Conservation (phyloP, 345 rosid genomes). For the Aurinia saxatilis region DNA sequence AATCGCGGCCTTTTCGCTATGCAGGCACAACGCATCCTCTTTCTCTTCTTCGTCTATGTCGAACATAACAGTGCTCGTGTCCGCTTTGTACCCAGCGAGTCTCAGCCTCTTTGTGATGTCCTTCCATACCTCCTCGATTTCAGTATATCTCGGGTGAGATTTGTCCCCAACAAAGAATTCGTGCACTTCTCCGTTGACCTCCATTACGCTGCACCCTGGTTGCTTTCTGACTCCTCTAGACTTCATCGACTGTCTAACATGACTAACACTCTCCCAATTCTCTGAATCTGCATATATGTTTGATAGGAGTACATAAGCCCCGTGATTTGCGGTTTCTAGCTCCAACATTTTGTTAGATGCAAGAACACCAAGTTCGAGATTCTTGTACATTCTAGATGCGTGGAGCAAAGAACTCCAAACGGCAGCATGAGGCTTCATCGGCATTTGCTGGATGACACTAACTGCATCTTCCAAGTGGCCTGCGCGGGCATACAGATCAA, state of each 20-base stretch:
- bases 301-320: conserved; percentile 55
- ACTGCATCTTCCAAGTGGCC: conserved; percentile 46
- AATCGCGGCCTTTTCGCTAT: conserved; percentile 67
- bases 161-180: conserved; percentile 52
- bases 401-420: conserved; percentile 69
- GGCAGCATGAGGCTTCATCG: conserved; percentile 49
- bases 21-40: conserved; percentile 56
- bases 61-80: conserved; percentile 53
- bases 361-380: conserved; percentile 45
- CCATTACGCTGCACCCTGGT: conserved; percentile 59
- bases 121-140: conserved; percentile 38
- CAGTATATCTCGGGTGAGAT: conserved; percentile 43
- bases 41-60: conserved; percentile 77
- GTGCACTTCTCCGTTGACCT: conserved; percentile 50
- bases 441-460: conserved; percentile 41
- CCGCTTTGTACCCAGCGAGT: conserved; percentile 51
- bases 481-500: conserved; percentile 53
- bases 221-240: conserved; percentile 44
- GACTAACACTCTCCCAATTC: conserved; percentile 44
- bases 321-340: conserved; percentile 42
- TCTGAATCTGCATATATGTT: conserved; percentile 56
- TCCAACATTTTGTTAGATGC: conserved; percentile 47
- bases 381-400: conserved; percentile 50
- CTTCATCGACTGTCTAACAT: conserved; percentile 46
- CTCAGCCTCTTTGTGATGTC: conserved; percentile 45